Evolutionary conservation across 768 basidiomycete species (phyloP), one percentile per base, ranked within the genome.

Genomic region (Multifurca ochricompacta): DNA sequence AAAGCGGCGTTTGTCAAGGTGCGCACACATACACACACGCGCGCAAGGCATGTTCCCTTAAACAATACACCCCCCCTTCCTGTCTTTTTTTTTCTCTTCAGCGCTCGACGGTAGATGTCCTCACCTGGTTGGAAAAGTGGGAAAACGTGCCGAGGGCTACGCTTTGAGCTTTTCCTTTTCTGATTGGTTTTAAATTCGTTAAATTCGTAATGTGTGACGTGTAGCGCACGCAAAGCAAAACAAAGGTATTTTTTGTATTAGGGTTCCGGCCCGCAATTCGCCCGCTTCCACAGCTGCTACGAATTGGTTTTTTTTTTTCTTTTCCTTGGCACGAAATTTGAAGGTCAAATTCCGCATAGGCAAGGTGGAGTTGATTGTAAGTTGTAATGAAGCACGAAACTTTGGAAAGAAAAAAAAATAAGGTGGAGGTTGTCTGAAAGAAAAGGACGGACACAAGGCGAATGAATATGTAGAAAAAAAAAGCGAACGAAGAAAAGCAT

Each of bases 21-120:
- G 14, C 31, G 54, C 28, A 34, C n/a, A n/a, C n/a, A n/a, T n/a
- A n/a, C n/a, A n/a, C n/a, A n/a, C n/a, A n/a, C n/a, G n/a, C n/a
- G n/a, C n/a, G n/a, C n/a, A n/a, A n/a, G n/a, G n/a, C n/a, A n/a
- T n/a, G n/a, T n/a, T n/a, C n/a, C n/a, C n/a, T n/a, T n/a, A n/a
- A n/a, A n/a, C n/a, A n/a, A n/a, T n/a, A n/a, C n/a, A n/a, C n/a
- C n/a, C n/a, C n/a, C n/a, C n/a, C n/a, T n/a, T n/a, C n/a, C n/a
- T n/a, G n/a, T n/a, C n/a, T n/a, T n/a, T n/a, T n/a, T n/a, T n/a
- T n/a, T n/a, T n/a, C n/a, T n/a, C n/a, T n/a, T n/a, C n/a, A 61
- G 60, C 60, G 58, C 30, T 61, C 60, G 18, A 59, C 57, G 9
- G 7, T 16, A 19, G 57, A 61, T 34, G n/a, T 59, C 19, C 35